Percentiles rank a stretch among this genome's conserved stretches.
phyloP scores from a whole-genome alignment of 306 rosid genomes.

The barrel medic (Medicago truncatula) region DNA sequence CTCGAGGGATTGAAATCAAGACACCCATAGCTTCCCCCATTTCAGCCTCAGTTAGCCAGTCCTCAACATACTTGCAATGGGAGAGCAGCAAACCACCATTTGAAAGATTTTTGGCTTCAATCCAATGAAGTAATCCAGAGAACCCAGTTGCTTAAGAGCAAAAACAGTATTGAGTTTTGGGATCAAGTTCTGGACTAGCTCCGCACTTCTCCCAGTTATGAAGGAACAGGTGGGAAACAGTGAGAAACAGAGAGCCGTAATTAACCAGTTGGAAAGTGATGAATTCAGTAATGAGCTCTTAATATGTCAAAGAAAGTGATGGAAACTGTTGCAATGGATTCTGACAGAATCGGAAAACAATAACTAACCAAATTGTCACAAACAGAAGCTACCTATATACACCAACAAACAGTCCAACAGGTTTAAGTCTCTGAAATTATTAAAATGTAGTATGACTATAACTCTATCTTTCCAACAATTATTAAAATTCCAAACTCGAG shows the following conservation, averaged over 20 bases:
- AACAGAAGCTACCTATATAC: background rate
- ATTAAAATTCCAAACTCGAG: slow-evolving; percentile 6
- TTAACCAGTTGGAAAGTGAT: background rate
- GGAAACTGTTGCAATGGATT: background rate
- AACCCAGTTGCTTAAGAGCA: slow-evolving; percentile 1
- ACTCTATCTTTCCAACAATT: slow-evolving; percentile 7
- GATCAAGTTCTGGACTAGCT: background rate
- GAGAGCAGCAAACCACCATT: slow-evolving; percentile 10
- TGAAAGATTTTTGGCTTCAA: background rate
- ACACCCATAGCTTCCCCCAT: background rate
- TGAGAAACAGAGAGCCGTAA: background rate
- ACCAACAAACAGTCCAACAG: slow-evolving; percentile 17
- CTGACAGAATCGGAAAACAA: background rate
- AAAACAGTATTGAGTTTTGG: background rate
- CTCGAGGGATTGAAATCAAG: background rate
- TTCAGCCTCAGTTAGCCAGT: background rate
- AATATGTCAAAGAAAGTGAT: background rate
- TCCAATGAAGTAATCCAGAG: background rate
- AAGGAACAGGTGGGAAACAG: background rate
- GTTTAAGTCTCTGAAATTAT: background rate
- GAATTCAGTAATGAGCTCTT: background rate
- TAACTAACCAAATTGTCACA: slow-evolving; percentile 6
- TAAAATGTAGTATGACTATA: background rate
- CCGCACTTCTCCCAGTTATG: background rate
- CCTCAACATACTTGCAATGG: background rate